Base-by-base conservation (phyloP, 2,329 filamentous ascomycete genomes). In the Alternaria ventricosa region DNA sequence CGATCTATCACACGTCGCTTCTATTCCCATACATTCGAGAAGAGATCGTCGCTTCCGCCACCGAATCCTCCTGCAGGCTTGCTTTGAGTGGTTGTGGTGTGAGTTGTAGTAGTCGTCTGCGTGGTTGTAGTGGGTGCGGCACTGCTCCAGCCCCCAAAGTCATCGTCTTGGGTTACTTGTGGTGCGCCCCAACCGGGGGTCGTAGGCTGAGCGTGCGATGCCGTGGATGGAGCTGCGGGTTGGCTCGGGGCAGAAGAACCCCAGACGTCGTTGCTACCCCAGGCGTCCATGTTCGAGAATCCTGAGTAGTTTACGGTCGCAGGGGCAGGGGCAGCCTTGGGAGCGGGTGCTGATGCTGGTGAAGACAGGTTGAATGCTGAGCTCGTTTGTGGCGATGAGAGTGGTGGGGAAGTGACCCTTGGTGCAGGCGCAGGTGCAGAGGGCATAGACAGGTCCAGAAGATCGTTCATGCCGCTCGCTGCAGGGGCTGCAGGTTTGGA, bases 131-230 rank as follows among this genome's bases (percentile, higher is more conserved):
- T 87, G 74, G 87, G 90, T 82, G 85, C 83, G 47, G 89, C 88
- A 76, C 93, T 96, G 51, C 92, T 89, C 95, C 95, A 98, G 12
- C 95, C 94, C 20, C 95, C 95, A 82, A 97, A 98, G 76, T 98
- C 95, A 80, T 98, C 95, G 73, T 98, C 95, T 0, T 92, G 91
- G 36, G 92, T 87, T 3, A 97, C 92, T 18, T 79, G 77, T 2
- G 76, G 78, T 57, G 77, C 90, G 23, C 90, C 90, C 69, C 86
- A 86, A 1, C 88, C 85, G 28, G 87, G 79, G 54, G 61, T 83
- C 79, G 76, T 84, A 67, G 69, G 82, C 72, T 69, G 82, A 64
- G 71, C 82, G 76, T 82, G 82, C 11, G 65, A 54, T 72, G 71
- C 59, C 2, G 71, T 65, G 4, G 79, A 60, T 1, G 78, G 72